Evolutionary conservation across 1,139 yeast genomes (phyloP), one percentile per base, ranked within the genome.

Genomic region (Yamadazyma conglobata): DNA sequence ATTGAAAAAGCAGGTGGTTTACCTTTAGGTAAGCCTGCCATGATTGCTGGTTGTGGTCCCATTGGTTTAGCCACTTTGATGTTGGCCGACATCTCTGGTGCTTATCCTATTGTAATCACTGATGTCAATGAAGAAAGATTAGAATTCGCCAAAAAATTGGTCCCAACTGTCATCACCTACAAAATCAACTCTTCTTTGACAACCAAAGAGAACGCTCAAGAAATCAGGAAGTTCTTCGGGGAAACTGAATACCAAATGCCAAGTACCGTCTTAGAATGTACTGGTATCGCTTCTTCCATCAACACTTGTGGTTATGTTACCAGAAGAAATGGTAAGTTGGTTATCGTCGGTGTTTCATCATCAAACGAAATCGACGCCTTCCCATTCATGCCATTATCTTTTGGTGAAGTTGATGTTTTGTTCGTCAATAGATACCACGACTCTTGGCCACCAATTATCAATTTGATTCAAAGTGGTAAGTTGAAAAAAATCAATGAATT

Each of bases 11-110:
- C 48, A 11, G 85, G 81, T 10, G 70, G 71, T 15, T 66, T 83
- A 34, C 70, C 64, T 24, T 76, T 83, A 42, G 94, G 93, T 39
- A 93, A 85, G 39, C 70, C 74, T 9, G 83, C 80, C 16, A 78
- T 79, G 32, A 82, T 88, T 9, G 82, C 85, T 43, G 96, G 96
- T 31, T 95, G 95, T 22, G 96, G 96, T 6, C 96, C 96, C n/a
- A 89, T 88, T 40, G 96, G 96, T 24, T 61, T 88, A 30, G 66
- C 87, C 37, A 67, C 81, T 29, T 93, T 93, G 23, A 73, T 83
- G 20, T 80, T 80, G 24, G 93, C 93, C 13, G 73, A 71, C 36
- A 86, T 89, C 11, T 83, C 83, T 41, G 96, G 96, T 24, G 95
- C 95, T 8, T 65, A 78, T 24, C 73, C 75, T 22, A 71, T 84